Evolutionary conservation across 768 basidiomycete species (phyloP), one percentile per base, ranked within the genome.

Genomic region (Nidula microcarpa): DNA sequence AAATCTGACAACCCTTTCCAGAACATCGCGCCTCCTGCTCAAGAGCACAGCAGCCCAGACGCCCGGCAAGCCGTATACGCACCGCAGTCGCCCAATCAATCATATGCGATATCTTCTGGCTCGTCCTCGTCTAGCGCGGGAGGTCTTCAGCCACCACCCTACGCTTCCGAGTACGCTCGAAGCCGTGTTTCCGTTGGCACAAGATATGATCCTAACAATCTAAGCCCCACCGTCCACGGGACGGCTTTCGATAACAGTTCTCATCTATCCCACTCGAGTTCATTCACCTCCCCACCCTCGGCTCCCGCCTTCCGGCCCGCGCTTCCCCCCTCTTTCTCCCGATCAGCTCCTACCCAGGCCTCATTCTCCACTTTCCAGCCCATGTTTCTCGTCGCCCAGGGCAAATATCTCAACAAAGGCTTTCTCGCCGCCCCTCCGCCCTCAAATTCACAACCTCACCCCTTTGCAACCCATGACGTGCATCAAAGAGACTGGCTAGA

Each of bases 401-500:
- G 65, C 10, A 67, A 65, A 50, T 58, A 61, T 11, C 62, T 84
- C 41, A 62, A 63, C 36, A 61, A 64, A 10, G 80, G 82, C 1
- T 83, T 84, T 60, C 75, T 75, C 0, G 55, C 59, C 11, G 35
- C 72, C 6, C 69, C 74, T 0, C 82, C 82, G 1, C 74, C 75
- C 1, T 68, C 74, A 4, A 52, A 55, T 32, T 32, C 60, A 7
- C 54, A 55, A 14, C 72, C 72, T 8, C 82, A 84, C 58, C 81
- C 81, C 23, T 84, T 84, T 58, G 58, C 62, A 18, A 66, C 73
- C 46, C 77, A 79, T 61, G 80, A 84, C 57, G 63, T 84, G 3
- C 57, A 51, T 0, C 74, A 82, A 62, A 67, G 62, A 14, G 82
- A 84, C 60, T 84, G 82, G 82, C 59, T 64, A 39, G 67, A 69